A percentile compares a stretch with the other conserved stretches of the same genome.
phyloP scores from a whole-genome alignment of 352 stramenopile species.

The Phytophthora nicotianae region DNA sequence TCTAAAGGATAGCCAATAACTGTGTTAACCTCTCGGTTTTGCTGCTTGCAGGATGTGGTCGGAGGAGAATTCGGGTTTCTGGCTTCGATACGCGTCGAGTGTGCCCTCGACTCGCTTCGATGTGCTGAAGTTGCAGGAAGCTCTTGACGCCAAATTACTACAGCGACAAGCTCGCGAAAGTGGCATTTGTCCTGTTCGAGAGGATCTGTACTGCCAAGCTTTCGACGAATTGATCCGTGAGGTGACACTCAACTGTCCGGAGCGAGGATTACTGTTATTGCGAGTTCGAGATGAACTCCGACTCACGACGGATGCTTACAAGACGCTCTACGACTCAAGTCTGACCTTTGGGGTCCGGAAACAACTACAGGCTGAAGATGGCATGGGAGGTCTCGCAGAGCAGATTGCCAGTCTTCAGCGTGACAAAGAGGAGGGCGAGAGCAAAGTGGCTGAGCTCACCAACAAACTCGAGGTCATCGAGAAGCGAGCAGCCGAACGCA shows the following conservation, averaged over 20 bases:
- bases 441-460: slow-evolving; percentile 87
- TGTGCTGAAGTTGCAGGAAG: slow-evolving; percentile 92
- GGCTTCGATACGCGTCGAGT: slow-evolving; percentile 92
- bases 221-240: slow-evolving; percentile 95
- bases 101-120: slow-evolving; percentile 92
- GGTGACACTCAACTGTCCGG: slow-evolving; percentile 91
- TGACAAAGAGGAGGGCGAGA: slow-evolving; percentile 78
- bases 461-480: slow-evolving; percentile 95
- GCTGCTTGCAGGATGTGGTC: slow-evolving; percentile 65
- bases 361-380: slow-evolving; percentile 93
- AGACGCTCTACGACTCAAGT: slow-evolving; percentile 94
- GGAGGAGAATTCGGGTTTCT: slow-evolving; percentile 82
- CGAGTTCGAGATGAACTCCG: slow-evolving; percentile 93
- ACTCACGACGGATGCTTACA: slow-evolving; percentile 95
- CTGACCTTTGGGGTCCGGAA: slow-evolving; percentile 95
- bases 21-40: slow-evolving; percentile 10
- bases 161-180: slow-evolving; percentile 91
- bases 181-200: slow-evolving; percentile 93
- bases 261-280: slow-evolving; percentile 91
- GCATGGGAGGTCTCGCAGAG: slow-evolving; percentile 87
- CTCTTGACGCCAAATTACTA: slow-evolving; percentile 90
- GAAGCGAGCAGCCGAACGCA: slow-evolving; percentile 88
- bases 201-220: slow-evolving; percentile 93
- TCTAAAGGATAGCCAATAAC: too few relatives aligned
- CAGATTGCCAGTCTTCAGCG: slow-evolving; percentile 52